These are phyloP conservation scores for Cladosporium sp. DNA, from an alignment of 2,329 filamentous ascomycete genomes.

Conservation along the genomic window DNA sequence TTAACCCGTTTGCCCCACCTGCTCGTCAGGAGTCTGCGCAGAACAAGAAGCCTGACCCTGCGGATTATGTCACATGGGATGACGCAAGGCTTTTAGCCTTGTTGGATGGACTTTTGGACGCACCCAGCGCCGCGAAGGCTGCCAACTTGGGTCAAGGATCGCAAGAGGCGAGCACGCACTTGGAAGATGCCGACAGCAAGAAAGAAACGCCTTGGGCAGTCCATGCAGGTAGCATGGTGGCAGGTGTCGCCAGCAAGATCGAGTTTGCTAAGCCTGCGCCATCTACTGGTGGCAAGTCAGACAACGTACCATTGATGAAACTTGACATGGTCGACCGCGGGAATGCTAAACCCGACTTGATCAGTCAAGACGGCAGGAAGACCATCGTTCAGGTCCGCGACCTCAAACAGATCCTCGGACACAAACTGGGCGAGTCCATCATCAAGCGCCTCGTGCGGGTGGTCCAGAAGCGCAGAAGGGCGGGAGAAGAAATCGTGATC, in stretches of 20 bases:
- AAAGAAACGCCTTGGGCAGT: neutral
- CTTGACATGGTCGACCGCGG: neutral
- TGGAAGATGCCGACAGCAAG: neutral
- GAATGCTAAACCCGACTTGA: neutral
- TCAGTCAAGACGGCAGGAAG: conserved; percentile 20
- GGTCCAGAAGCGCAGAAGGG: conserved; percentile 67
- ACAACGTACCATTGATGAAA: neutral
- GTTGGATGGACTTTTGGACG: conserved; percentile 30
- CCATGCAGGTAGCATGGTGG: neutral
- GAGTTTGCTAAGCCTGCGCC: neutral
- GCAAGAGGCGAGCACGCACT: neutral
- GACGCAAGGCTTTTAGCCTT: conserved; percentile 27
- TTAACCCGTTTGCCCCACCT: conserved; percentile 1
- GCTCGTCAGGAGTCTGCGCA: neutral
- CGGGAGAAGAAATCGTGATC: conserved; percentile 69
- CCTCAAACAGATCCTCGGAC: conserved; percentile 70
- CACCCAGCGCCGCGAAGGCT: conserved; percentile 13
- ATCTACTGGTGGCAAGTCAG: neutral
- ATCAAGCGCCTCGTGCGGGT: conserved; percentile 65
- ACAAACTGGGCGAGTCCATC: conserved; percentile 64
- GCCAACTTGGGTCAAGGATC: neutral
- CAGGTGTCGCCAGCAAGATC: neutral
- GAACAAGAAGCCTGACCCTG: conserved; percentile 1
- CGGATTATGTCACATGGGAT: conserved; percentile 22
- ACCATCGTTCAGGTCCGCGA: conserved; percentile 71